These are phyloP conservation scores for Thecaphora frezii DNA, from an alignment of 1,284 basidiomycete species.

Conservation along the genomic window DNA sequence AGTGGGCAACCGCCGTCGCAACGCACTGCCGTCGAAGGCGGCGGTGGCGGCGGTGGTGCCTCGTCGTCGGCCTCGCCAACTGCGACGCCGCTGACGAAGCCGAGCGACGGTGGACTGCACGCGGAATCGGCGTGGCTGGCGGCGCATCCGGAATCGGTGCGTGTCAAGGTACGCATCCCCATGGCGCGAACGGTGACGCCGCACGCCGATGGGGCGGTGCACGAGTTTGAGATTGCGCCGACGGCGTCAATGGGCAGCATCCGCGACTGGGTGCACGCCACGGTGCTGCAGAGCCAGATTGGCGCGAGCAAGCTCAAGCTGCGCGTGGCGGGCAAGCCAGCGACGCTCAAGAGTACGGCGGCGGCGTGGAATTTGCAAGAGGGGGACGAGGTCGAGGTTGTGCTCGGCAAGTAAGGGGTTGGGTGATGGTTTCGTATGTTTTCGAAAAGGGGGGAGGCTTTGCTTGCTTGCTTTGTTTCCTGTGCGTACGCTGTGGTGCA, in stretches of 20 bases:
- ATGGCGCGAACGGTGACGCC: slow-evolving; percentile 17
- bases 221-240: slow-evolving; percentile 39
- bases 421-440: slow-evolving; percentile 1
- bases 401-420: slow-evolving; percentile 3
- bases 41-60: too few relatives aligned
- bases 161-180: slow-evolving; percentile 32
- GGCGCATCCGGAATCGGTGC: slow-evolving; percentile 37
- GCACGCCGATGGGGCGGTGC: slow-evolving; percentile 38
- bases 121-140: slow-evolving; percentile 46
- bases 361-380: slow-evolving; percentile 54
- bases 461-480: too few relatives aligned
- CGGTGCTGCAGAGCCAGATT: slow-evolving; percentile 34
- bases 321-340: slow-evolving; percentile 38
- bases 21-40: not conserved
- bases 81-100: slow-evolving; percentile 9
- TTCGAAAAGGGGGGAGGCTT: too few relatives aligned
- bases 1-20: not conserved
- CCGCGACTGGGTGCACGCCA: slow-evolving; percentile 48
- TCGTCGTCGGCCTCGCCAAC: not conserved
- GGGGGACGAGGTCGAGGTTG: slow-evolving; percentile 22
- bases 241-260: slow-evolving; percentile 21
- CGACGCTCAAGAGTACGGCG: slow-evolving; percentile 52
- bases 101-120: slow-evolving; percentile 32
- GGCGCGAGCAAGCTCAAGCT: slow-evolving; percentile 53
- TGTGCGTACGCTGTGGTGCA: too few relatives aligned